Percentiles rank a stretch among this genome's conserved stretches.
Evolutionary conservation across 306 rosid genomes (phyloP).

Genomic region (Cucumis sativus): Cucumber_9930_V3 NC_026655.2:7301501-7302000

Average conservation of each 20-base stretch:
- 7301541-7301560: background rate
- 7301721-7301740: background rate
- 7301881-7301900: background rate
- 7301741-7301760: background rate
- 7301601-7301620: background rate
- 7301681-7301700: background rate
- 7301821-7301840: too few species aligned
- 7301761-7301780: background rate
- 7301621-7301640: background rate
- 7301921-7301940: background rate
- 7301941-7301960: background rate
- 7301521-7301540: background rate
- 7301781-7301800: background rate
- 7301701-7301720: background rate
- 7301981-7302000: background rate
- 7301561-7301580: background rate
- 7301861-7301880: background rate
- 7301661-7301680: background rate
- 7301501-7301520: background rate
- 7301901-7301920: background rate
- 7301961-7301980: background rate
- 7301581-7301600: background rate
- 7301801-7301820: background rate
- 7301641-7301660: background rate
- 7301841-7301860: background rate